Evolutionary conservation across 176 grass and related monocot genomes (phyloP).

Genomic region (Saccharum spontaneum): DNA sequence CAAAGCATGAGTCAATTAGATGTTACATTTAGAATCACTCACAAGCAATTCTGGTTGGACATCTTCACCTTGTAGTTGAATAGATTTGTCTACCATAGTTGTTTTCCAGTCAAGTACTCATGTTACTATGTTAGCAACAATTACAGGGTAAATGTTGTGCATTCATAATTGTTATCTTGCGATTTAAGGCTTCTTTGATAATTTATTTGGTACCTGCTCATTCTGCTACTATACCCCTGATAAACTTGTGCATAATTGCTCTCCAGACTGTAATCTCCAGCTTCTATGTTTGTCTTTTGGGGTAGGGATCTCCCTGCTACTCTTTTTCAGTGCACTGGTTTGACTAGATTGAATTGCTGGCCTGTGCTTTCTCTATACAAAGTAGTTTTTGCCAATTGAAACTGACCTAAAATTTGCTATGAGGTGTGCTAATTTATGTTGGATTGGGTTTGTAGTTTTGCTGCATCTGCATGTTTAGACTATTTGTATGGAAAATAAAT

Average conservation of each 20-base stretch:
- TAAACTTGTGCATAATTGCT: neutral
- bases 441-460: neutral
- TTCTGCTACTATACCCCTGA: neutral
- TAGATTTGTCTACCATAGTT: neutral
- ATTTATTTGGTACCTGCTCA: neutral
- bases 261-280: neutral
- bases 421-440: neutral
- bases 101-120: neutral
- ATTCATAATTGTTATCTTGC: neutral
- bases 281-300: neutral
- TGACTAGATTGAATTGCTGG: too few species aligned
- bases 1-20: neutral
- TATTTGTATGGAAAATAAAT: neutral
- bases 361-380: neutral
- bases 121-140: neutral
- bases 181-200: neutral
- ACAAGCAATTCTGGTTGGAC: neutral
- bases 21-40: constrained; percentile 13
- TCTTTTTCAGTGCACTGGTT: neutral
- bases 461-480: neutral
- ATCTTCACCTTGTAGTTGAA: neutral
- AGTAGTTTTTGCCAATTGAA: neutral
- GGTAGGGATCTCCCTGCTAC: neutral
- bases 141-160: neutral
- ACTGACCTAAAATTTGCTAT: neutral